A percentile compares a stretch with the other conserved stretches of the same genome.
Evolutionary conservation across 148 eudicot species (phyloP).

Genomic region (Vaccinium myrtillus): DNA sequence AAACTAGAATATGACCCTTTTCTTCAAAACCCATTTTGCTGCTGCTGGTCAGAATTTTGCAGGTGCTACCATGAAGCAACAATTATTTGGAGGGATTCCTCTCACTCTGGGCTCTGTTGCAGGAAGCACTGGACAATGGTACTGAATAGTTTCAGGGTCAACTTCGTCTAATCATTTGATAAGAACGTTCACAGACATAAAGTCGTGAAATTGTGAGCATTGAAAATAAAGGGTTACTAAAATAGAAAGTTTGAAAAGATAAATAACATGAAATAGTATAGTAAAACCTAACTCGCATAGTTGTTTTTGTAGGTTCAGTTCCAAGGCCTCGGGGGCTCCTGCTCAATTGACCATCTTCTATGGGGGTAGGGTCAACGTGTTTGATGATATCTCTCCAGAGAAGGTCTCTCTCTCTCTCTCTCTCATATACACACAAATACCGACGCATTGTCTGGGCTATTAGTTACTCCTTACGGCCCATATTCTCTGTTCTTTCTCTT

Average conservation of each 20-base stretch:
- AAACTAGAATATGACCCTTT: conserved; percentile 4
- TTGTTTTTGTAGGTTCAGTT: conserved; percentile 32
- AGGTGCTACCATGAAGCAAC: conserved; percentile 29
- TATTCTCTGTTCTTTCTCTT: no score
- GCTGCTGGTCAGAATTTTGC: conserved; percentile 31
- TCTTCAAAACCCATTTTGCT: conserved; percentile 30
- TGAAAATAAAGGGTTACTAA: no score
- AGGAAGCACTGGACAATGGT: conserved; percentile 47
- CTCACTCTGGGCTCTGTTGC: conserved; percentile 24
- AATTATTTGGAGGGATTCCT: conserved; percentile 17
- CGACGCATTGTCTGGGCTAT: not conserved
- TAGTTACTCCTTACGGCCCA: not conserved
- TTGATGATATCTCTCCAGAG: conserved; percentile 54
- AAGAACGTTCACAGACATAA: not conserved
- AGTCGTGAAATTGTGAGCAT: no score
- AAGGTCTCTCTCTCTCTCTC: conserved; percentile 38
- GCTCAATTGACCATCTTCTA: conserved; percentile 63
- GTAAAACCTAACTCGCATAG: not conserved
- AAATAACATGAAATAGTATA: not conserved
- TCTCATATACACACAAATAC: not conserved
- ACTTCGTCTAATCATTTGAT: not conserved
- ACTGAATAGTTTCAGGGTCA: not conserved
- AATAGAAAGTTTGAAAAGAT: no score
- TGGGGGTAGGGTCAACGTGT: conserved; percentile 49
- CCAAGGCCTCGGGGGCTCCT: conserved; percentile 33